These are phyloP conservation scores for Colletotrichum neosansevieriae DNA, from an alignment of 2,329 filamentous ascomycete species.

Conservation along the genomic window DNA sequence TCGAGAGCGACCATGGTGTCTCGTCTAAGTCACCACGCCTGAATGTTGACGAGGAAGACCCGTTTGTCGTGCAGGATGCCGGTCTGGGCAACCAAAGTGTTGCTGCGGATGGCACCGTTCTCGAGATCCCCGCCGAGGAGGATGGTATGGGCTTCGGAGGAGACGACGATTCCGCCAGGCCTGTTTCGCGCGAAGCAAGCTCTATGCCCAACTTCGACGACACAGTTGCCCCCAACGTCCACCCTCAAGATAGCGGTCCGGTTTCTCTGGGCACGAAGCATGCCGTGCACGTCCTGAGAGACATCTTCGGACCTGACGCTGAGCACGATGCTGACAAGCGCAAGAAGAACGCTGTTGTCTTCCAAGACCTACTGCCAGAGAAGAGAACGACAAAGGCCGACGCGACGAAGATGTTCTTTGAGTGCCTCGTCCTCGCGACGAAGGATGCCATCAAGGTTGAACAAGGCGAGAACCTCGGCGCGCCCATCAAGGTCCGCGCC, in stretches of 20 bases:
- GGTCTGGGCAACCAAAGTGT: conserved; percentile 66
- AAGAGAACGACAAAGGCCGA: conserved; percentile 84
- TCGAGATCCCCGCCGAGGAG: conserved; percentile 74
- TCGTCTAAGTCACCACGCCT: conserved; percentile 76
- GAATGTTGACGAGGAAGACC: conserved; percentile 76
- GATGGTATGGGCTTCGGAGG: conserved; percentile 55
- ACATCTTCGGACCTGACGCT: conserved; percentile 82
- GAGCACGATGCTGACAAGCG: conserved; percentile 78
- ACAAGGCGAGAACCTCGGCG: conserved; percentile 82
- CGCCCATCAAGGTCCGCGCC: conserved; percentile 83
- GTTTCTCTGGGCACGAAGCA: conserved; percentile 94
- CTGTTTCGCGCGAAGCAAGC: conserved; percentile 55
- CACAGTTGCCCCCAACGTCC: conserved; percentile 79
- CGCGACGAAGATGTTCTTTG: conserved; percentile 99
- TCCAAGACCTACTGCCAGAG: conserved; percentile 92
- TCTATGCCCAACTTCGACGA: conserved; percentile 79
- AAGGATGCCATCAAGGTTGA: conserved; percentile 99
- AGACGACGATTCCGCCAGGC: conserved; percentile 60
- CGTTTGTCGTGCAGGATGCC: conserved; percentile 61
- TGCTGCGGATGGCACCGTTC: conserved; percentile 68
- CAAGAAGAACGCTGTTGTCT: conserved; percentile 81
- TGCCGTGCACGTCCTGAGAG: conserved; percentile 92
- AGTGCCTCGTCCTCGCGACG: conserved; percentile 93
- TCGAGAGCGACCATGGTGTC: conserved; percentile 72
- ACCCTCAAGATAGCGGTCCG: conserved; percentile 85